phyloP scores from a whole-genome alignment of 805 yeast species.

The Cyberlindnera veronae region DNA sequence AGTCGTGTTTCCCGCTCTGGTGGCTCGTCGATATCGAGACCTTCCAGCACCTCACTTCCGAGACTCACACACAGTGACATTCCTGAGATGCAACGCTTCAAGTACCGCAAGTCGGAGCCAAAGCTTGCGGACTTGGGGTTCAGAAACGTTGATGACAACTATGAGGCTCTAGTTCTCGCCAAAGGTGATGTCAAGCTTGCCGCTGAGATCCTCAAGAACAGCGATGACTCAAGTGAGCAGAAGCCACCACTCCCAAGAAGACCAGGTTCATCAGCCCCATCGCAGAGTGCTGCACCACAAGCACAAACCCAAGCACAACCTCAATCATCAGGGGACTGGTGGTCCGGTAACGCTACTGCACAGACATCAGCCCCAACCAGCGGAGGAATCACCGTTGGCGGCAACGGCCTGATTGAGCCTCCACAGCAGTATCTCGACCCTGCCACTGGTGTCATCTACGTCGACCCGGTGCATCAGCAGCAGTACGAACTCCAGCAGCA shows the following conservation, averaged over 20 bases:
- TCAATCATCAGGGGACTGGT: slow-evolving; percentile 20
- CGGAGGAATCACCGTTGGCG: slow-evolving; percentile 20
- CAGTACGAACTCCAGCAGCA: slow-evolving; percentile 27
- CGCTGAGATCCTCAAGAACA: slow-evolving; percentile 44
- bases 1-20: slow-evolving; percentile 7
- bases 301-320: too few species aligned
- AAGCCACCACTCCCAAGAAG: slow-evolving; percentile 48
- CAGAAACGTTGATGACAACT: slow-evolving; percentile 49
- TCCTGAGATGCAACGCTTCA: slow-evolving; percentile 49
- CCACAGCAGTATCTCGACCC: slow-evolving; percentile 73
- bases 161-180: slow-evolving; percentile 60
- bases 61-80: slow-evolving; percentile 47
- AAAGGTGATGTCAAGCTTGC: slow-evolving; percentile 61
- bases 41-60: slow-evolving; percentile 30
- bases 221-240: slow-evolving; percentile 36
- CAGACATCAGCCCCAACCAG: background rate
- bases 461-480: slow-evolving; percentile 62
- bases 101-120: slow-evolving; percentile 47
- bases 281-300: slow-evolving; percentile 1
- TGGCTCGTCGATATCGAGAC: slow-evolving; percentile 15
- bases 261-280: slow-evolving; percentile 16
- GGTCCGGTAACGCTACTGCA: slow-evolving; percentile 21
- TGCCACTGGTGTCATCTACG: slow-evolving; percentile 62
- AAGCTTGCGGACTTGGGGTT: slow-evolving; percentile 54
- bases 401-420: slow-evolving; percentile 36